Base-by-base conservation (phyloP, 257 asterid species). In the Salvia miltiorrhiza region DNA sequence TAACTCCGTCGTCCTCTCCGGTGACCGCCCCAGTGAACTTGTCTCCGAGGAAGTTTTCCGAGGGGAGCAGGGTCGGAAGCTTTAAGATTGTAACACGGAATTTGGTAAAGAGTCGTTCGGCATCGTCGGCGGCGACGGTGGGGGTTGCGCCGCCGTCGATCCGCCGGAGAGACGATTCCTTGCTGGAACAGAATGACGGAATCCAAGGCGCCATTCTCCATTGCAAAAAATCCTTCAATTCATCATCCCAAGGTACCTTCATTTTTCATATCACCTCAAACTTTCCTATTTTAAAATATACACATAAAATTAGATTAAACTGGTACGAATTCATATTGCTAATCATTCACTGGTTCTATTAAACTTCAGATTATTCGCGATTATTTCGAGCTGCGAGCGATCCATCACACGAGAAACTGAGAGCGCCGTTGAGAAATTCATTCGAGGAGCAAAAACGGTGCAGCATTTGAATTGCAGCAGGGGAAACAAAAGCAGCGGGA, bases 141-240 rank as follows among this genome's bases (percentile, higher is more conserved):
- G 83, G 83, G 1, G 52, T 23, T 9, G 72, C 76, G 28, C 70
- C 81, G 44, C 70, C 80, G 58, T 79, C 81, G 69, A 74, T 70
- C 23, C 82, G 71, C 63, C 82, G 98, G 74, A 77, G 94, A 72
- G 98, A 89, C 61, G 94, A 83, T 63, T 80, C 92, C 11, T 75
- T 89, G 58, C 62, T 91, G 56, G 85, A 87, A 32, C 93, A 87
- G 33, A 73, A 77, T 35, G 95, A 90, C 28, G 90, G 96, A 37
- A 92, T 84, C 52, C 85, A 79, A 67, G 83, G 85, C 61, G 89
- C 89, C 32, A 84, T 84, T 70, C 89, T 84, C 16, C 85, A 84
- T 54, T 84, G 89, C 83, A 84, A 84, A 69, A 79, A 47, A 33
- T 84, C 89, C 41, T 77, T 59, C 57, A 72, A 66, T 56, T 79